Conservation (phyloP, 352 stramenopile genomes). For the Phytophthora boehmeriae region DNA sequence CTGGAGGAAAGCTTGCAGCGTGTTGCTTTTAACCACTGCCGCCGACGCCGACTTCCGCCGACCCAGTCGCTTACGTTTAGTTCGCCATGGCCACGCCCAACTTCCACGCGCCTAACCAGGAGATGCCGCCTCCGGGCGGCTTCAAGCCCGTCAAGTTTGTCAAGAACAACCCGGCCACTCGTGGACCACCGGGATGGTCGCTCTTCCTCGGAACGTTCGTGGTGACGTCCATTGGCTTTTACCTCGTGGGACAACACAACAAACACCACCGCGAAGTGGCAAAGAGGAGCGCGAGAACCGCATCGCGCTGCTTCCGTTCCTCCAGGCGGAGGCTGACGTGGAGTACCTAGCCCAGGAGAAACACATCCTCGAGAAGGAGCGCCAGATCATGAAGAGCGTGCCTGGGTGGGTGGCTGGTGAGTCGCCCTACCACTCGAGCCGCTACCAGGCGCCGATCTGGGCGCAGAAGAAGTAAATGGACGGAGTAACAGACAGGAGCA, state of each 20-base stretch:
- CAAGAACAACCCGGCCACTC: conserved; percentile 64
- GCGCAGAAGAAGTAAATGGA: conserved; percentile 71
- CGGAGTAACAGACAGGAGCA: conserved; percentile 3
- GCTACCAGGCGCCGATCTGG: conserved; percentile 82
- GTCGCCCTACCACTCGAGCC: conserved; percentile 89
- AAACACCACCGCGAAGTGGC: conserved; percentile 62
- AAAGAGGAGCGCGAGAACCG: conserved; percentile 92
- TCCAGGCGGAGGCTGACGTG: conserved; percentile 96
- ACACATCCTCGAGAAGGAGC: conserved; percentile 90
- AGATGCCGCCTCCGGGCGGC: conserved; percentile 83
- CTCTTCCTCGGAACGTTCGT: conserved; percentile 78
- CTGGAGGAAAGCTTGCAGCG: conserved; percentile 10
- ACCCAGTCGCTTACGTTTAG: not conserved
- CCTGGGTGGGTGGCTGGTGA: conserved; percentile 91
- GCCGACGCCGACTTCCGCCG: not conserved
- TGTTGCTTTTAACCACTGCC: not conserved
- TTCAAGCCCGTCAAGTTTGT: conserved; percentile 76
- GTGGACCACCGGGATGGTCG: conserved; percentile 79
- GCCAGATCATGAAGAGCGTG: conserved; percentile 96
- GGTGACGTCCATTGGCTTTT: conserved; percentile 77
- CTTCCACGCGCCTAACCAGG: conserved; percentile 74
- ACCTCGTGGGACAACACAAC: conserved; percentile 83
- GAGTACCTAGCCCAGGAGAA: conserved; percentile 88
- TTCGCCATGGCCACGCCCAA: conserved; percentile 81
- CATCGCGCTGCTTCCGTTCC: conserved; percentile 92